Evolutionary conservation across 2,329 filamentous ascomycete genomes (phyloP), one percentile per base, ranked within the genome.

Genomic region (Aspergillus jensenii): DNA sequence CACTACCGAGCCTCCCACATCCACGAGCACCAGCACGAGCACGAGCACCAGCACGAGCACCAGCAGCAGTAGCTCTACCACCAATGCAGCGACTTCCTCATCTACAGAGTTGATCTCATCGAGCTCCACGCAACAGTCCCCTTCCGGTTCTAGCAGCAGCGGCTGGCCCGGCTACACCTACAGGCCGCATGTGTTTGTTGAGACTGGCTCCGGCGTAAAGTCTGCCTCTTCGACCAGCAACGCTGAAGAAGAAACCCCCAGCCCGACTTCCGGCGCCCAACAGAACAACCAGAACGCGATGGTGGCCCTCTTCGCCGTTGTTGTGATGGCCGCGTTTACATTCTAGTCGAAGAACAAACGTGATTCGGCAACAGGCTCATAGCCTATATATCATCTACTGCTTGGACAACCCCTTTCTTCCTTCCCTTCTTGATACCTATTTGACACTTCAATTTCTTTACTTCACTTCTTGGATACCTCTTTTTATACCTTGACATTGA

Each of bases 301-400:
- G 27, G 59, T 71, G 47, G 67, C 67, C 27, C 60, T 67, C 8
- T 40, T 69, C n/a, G 64, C 62, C 6, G 68, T 63, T 27, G 48
- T 71, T 50, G 59, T 58, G n/a, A 58, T 67, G 59, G 62, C 67
- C 37, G 43, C 33, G 21, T 33, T 55, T n/a, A 40, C 52, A 31
- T 55, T 55, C 44, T 55, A 55, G 52, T 15, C 27, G 35, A 17
- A 14, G 35, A 41, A 33, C 19, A 31, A 4, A 31, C 27, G 3
- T 4, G 12, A 31, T 27, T 19, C 25, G 17, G 31, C 46, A 37
- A 3, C 21, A 25, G 46, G 46, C 31, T 21, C 31, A 21, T 47
- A 48, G 23, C 27, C 41, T 35, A 25, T 43, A 45, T 43, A 43
- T 15, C 31, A 21, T 52, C 35, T 23, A 31, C 35, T 40, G 33